These are phyloP conservation scores for Brassica rapa DNA, from an alignment of 345 rosid species.

Conservation along the genomic window DNA sequence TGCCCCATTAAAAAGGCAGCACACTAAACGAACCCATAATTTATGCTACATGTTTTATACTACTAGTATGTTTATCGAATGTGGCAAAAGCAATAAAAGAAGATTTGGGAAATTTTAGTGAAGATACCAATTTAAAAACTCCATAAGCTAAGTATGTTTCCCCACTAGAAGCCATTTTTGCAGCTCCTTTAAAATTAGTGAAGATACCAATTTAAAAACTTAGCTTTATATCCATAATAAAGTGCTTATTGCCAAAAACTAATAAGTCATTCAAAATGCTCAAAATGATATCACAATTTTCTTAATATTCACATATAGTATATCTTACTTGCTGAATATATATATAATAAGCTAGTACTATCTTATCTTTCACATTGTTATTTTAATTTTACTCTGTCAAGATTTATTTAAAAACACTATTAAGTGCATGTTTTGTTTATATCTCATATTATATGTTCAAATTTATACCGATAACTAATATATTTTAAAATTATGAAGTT, in stretches of 20 bases:
- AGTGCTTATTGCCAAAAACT: constrained; percentile 21
- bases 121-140: background rate
- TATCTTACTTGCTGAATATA: too few relatives aligned
- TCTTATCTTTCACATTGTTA: too few relatives aligned
- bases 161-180: constrained; percentile 36
- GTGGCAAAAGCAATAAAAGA: background rate
- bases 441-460: too few relatives aligned
- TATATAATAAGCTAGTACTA: too few relatives aligned
- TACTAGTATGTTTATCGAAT: constrained; percentile 14
- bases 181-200: background rate
- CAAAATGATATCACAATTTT: constrained; percentile 1
- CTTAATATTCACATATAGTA: background rate
- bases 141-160: constrained; percentile 16
- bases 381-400: too few relatives aligned
- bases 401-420: too few relatives aligned
- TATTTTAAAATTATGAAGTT: too few relatives aligned
- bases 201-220: constrained; percentile 45
- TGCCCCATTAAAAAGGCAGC: constrained; percentile 26
- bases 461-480: too few relatives aligned
- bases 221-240: constrained; percentile 27
- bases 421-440: too few relatives aligned
- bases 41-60: background rate
- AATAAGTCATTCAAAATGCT: constrained; percentile 43
- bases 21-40: constrained; percentile 16
- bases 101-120: background rate